Conservation (phyloP, 805 yeast species). For the Myxozyma monticola region DNA sequence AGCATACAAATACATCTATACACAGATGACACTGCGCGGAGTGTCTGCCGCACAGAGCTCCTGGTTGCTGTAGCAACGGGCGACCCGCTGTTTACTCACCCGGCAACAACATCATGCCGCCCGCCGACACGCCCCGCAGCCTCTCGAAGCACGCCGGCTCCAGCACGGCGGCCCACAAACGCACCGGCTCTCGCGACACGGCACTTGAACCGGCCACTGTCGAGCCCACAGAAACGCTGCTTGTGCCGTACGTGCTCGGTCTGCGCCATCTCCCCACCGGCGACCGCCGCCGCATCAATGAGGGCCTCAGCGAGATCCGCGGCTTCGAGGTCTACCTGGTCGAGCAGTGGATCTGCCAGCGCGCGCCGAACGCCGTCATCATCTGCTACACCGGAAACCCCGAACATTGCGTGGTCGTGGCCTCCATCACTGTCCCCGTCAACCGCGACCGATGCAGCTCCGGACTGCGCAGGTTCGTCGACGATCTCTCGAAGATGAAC, state of each 20-base stretch:
- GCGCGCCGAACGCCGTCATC: slow-evolving; percentile 62
- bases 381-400: slow-evolving; percentile 85
- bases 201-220: too few relatives aligned
- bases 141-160: too few relatives aligned
- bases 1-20: too few relatives aligned
- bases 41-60: too few relatives aligned
- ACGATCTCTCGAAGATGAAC: slow-evolving; percentile 63
- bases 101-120: too few relatives aligned
- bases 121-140: too few relatives aligned
- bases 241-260: slow-evolving; percentile 10
- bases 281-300: slow-evolving; percentile 1
- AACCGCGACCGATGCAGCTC: slow-evolving; percentile 52
- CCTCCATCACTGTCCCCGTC: slow-evolving; percentile 55
- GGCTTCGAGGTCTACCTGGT: slow-evolving; percentile 92
- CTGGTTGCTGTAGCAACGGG: too few relatives aligned
- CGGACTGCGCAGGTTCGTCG: slow-evolving; percentile 58
- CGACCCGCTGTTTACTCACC: too few relatives aligned
- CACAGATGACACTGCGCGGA: too few relatives aligned
- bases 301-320: slow-evolving; percentile 38
- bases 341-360: slow-evolving; percentile 88
- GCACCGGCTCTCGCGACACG: too few relatives aligned
- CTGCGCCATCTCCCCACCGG: slow-evolving; percentile 1
- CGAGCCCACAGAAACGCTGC: neutral
- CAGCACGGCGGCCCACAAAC: too few relatives aligned
- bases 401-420: slow-evolving; percentile 61